A percentile compares a stretch with the other conserved stretches of the same genome.
Evolutionary conservation across 2,329 filamentous ascomycete genomes (phyloP).

Genomic region (Fusarium albosuccineum): DNA sequence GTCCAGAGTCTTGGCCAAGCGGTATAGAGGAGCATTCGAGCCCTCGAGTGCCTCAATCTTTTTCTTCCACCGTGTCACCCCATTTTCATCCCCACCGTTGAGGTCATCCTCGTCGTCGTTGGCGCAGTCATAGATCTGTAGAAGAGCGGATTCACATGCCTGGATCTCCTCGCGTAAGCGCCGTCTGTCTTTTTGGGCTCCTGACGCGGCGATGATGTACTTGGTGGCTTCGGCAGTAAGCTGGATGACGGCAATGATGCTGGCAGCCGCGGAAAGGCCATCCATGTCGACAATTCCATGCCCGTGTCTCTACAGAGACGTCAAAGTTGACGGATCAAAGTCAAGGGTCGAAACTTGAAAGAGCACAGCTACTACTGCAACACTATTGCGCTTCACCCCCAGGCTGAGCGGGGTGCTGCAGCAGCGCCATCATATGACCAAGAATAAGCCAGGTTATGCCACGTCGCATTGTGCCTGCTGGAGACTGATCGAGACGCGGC

Average conservation of each 20-base stretch:
- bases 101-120: conserved; percentile 34
- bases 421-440: no score
- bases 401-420: no score
- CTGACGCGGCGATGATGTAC: conserved; percentile 34
- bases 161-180: conserved; percentile 32
- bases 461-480: no score
- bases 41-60: conserved; percentile 39
- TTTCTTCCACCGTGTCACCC: conserved; percentile 28
- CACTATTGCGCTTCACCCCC: no score
- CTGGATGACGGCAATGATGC: conserved; percentile 41
- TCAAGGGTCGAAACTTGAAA: no score
- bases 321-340: not conserved
- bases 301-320: no score
- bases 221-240: conserved; percentile 31
- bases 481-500: no score
- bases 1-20: conserved; percentile 18
- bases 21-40: conserved; percentile 31
- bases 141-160: conserved; percentile 36
- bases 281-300: not conserved
- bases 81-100: no score
- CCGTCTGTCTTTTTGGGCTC: conserved; percentile 30
- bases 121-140: conserved; percentile 32
- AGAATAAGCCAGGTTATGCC: no score
- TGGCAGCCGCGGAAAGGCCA: conserved; percentile 22
- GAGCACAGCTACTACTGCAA: no score